Evolutionary conservation across 495 filamentous ascomycete genomes (phyloP).

Genomic region (Aspergillus wentii): DNA sequence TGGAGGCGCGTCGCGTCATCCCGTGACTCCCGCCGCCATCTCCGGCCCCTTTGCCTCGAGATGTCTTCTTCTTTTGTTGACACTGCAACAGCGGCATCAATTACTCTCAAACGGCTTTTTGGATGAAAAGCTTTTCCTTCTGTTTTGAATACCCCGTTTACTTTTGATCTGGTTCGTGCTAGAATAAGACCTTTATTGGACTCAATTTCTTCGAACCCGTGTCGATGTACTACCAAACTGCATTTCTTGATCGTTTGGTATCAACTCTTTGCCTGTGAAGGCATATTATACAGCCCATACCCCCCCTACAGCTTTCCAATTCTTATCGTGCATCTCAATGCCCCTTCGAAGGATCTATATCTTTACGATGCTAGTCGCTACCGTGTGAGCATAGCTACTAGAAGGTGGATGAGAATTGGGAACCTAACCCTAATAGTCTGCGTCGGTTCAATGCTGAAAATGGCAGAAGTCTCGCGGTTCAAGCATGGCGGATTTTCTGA

Average conservation of each 20-base stretch:
- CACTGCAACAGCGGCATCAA: conserved; percentile 17
- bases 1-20: conserved; percentile 17
- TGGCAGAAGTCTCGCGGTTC: conserved; percentile 33
- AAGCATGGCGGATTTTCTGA: conserved; percentile 31
- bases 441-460: conserved; percentile 24
- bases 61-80: conserved; percentile 13
- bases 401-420: conserved; percentile 20
- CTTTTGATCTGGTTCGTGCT: conserved; percentile 9
- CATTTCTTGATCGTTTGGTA: conserved; percentile 14
- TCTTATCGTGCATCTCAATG: conserved; percentile 12
- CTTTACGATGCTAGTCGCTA: conserved; percentile 10
- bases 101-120: conserved; percentile 18
- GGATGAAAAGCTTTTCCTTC: conserved; percentile 1
- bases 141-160: conserved; percentile 7
- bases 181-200: conserved; percentile 12
- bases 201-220: conserved; percentile 16
- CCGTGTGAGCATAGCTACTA: conserved; percentile 5
- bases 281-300: conserved; percentile 30
- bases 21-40: conserved; percentile 1
- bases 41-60: conserved; percentile 4
- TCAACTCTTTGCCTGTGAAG: conserved; percentile 25
- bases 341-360: conserved; percentile 6
- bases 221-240: conserved; percentile 9
- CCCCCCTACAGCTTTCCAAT: conserved; percentile 24
- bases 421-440: conserved; percentile 38